Evolutionary conservation across 371 early-diverging fungal genomes (phyloP), one percentile per base, ranked within the genome.

Genomic region (Mortierella sp.): DNA sequence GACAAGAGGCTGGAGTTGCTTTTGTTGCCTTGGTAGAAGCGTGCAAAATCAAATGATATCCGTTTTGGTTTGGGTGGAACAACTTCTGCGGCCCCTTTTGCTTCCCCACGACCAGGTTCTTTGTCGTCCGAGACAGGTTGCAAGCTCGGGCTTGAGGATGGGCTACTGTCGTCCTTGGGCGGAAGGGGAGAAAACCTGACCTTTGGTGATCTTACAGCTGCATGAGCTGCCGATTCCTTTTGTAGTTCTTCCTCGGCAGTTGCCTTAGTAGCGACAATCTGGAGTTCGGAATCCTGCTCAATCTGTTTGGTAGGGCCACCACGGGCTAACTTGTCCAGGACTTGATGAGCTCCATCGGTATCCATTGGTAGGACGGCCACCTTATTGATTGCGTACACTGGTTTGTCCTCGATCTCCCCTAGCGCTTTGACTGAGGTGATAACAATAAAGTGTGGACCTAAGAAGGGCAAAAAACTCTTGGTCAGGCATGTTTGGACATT

Each of bases 341-440:
- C 60, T 28, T 50, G 63, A 19, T 50, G 16, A 1, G 79, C 57
- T 12, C 57, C 71, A 0, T 57, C 8, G 9, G 46, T 48, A 44
- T 83, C 67, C 45, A 85, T 76, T 19, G 79, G 72, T 51, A 87
- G 40, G 49, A 86, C 82, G 0, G 79, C 71, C 0, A 85, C 77
- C 39, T 79, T 81, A 21, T 82, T 80, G 41, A 87, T 81, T 7
- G 76, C 79, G 69, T 78, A 83, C 0, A 83, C 69, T 1, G 83
- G 67, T 40, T 82, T 77, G 25, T 77, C 82, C 43, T 79, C 77
- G 39, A 87, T 60, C 39, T 80, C 66, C 6, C 87, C 87, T 34
- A 84, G 65, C 3, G 61, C 17, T 27, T 81, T 82, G 39, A 79
- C 76, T 5, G 81, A 76, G 7, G 83, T 79, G 19, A 85, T 79